A percentile compares a stretch with the other conserved stretches of the same genome.
Evolutionary conservation across 2,329 filamentous ascomycete genomes (phyloP).

Genomic region (Stagonosporopsis vannaccii): DNA sequence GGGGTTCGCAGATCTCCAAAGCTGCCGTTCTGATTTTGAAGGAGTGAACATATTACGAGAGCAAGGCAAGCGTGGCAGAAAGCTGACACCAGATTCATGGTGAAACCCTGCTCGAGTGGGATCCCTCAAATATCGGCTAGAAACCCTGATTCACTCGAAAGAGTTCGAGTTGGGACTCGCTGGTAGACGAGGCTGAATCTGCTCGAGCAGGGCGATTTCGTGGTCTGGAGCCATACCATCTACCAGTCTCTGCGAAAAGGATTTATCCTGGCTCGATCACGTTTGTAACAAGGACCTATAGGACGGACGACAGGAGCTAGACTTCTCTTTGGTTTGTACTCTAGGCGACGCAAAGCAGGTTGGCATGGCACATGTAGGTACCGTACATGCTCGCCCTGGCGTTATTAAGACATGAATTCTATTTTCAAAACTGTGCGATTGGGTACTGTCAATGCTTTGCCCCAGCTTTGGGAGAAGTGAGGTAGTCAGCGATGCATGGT

Average conservation of each 20-base stretch:
- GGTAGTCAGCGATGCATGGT: neutral
- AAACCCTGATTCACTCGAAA: neutral
- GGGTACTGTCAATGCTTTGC: neutral
- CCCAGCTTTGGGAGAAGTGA: neutral
- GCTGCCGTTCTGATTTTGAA: slow-evolving; percentile 13
- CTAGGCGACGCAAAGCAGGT: neutral
- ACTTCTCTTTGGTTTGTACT: neutral
- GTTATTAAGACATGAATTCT: neutral
- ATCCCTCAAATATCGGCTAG: neutral
- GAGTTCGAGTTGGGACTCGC: neutral
- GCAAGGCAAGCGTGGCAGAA: neutral
- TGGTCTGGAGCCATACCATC: neutral
- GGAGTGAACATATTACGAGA: neutral
- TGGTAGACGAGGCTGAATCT: neutral
- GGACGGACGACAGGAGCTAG: neutral
- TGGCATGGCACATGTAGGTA: neutral
- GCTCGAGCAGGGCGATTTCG: neutral
- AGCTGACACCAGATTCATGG: neutral
- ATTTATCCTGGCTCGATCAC: too few species aligned
- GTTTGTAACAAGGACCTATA: neutral
- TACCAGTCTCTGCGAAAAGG: neutral
- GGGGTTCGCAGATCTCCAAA: neutral
- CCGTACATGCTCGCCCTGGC: neutral
- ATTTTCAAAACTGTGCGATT: neutral
- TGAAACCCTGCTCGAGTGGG: neutral